Base-by-base conservation (phyloP, 1,284 basidiomycete species). In the Lentinus polychrous region DNA sequence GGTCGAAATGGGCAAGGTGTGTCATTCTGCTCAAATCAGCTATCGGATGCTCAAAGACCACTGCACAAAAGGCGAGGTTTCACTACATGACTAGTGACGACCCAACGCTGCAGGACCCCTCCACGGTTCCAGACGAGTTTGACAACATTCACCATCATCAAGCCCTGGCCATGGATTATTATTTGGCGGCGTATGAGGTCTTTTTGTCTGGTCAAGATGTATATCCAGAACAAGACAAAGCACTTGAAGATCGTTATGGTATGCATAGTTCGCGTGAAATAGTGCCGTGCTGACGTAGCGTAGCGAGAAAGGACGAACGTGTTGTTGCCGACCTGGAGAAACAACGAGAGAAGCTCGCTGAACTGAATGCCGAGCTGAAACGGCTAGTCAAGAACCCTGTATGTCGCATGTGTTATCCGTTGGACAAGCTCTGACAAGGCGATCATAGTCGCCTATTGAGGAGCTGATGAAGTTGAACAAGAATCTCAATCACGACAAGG, bases 241-340 rank as follows among this genome's bases (percentile, higher is more conserved):
- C 72, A 37, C 62, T 94, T 11, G 85, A 90, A 55, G 79, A 81
- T 27, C 79, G 83, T 50, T 93, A 91, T 64, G 79, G 91, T 87
- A 52, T 46, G 76, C 7, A 15, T n/a, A 33, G 49, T n/a, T 23
- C 24, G 2, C 20, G 31, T n/a, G 15, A 18, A 10, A 3, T 14
- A 10, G 33, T 35, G 20, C 31, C 11, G 10, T n/a, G 18, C 48
- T 54, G 10, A 59, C 23, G 38, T n/a, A n/a, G 27, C 20, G 1
- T 14, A 88, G 86, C 73, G 17, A 78, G 73, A 62, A 85, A 85
- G 63, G 83, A 86, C 49, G 79, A 83, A 58, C 70, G 69, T 20
- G 74, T 84, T 3, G 68, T 81, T 38, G 62, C 65, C 3, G 83
- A 85, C 50, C 57, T 88, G n/a, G 80, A 86, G 27, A 67, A 75